Evolutionary conservation across 176 grass and related monocot genomes (phyloP).

Genomic region (Sorghum bicolor): DNA sequence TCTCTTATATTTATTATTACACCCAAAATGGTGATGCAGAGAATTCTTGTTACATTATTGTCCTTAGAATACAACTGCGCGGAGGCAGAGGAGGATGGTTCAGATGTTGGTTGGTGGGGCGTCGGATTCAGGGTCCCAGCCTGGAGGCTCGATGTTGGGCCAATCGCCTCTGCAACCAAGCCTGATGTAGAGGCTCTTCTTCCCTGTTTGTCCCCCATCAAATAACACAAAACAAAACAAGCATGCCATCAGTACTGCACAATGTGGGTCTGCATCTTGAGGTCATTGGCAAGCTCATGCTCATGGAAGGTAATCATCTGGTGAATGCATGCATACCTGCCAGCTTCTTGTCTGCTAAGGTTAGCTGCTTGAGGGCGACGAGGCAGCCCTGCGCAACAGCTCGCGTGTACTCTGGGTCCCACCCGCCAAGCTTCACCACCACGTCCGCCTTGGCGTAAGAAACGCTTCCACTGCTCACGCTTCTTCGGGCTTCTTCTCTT

Average conservation of each 20-base stretch:
- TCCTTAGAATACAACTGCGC: neutral
- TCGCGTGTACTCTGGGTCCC: conserved; percentile 59
- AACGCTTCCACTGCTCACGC: conserved; percentile 50
- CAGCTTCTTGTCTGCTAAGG: conserved; percentile 75
- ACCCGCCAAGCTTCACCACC: conserved; percentile 85
- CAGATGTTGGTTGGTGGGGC: conserved; percentile 37
- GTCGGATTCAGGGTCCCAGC: conserved; percentile 74
- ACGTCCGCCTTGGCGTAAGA: conserved; percentile 83
- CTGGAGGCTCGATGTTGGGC: conserved; percentile 91
- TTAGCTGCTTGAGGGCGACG: conserved; percentile 85
- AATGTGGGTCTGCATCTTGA: neutral
- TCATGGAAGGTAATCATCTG: neutral
- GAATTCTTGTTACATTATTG: neutral
- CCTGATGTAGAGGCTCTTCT: conserved; percentile 95
- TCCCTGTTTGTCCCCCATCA: conserved; percentile 45
- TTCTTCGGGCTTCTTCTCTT: conserved; percentile 72
- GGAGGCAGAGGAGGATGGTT: neutral
- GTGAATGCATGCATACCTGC: conserved; percentile 43
- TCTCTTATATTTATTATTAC: neutral
- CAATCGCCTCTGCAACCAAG: conserved; percentile 93
- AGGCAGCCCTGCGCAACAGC: conserved; percentile 89
- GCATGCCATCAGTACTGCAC: neutral
- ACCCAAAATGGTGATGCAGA: neutral
- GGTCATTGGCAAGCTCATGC: neutral
- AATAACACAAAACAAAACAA: neutral